These are phyloP conservation scores for Cordyceps fumosorosea DNA, from an alignment of 2,329 filamentous ascomycete species.

Conservation along the genomic window DNA sequence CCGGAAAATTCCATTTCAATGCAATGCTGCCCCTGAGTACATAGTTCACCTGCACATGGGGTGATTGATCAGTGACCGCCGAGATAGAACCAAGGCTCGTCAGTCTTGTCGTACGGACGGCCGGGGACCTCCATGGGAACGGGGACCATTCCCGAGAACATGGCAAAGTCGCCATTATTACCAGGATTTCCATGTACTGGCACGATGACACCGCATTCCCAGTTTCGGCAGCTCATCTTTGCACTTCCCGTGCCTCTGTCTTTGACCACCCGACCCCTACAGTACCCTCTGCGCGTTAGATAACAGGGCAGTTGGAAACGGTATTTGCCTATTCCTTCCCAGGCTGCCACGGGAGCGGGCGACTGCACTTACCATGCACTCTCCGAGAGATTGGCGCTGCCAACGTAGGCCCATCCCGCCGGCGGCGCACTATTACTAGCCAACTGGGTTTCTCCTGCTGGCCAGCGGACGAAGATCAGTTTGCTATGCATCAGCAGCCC, in stretches of 20 bases:
- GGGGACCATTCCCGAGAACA: slow-evolving; percentile 51
- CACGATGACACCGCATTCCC: slow-evolving; percentile 88
- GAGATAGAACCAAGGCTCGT: slow-evolving; percentile 38
- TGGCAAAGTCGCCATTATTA: slow-evolving; percentile 18
- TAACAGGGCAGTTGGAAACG: background rate
- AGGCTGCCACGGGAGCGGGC: background rate
- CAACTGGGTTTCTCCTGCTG: background rate
- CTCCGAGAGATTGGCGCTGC: slow-evolving; percentile 87
- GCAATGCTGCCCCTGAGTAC: background rate
- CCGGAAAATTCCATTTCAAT: background rate
- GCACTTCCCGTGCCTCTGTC: slow-evolving; percentile 59
- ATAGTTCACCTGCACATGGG: background rate
- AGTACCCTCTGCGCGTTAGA: slow-evolving; percentile 1
- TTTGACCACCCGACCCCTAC: slow-evolving; percentile 69
- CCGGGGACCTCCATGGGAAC: slow-evolving; percentile 60
- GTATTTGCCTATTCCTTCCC: slow-evolving; percentile 12
- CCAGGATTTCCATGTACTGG: slow-evolving; percentile 21
- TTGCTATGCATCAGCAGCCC: slow-evolving; percentile 89
- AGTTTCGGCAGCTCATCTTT: slow-evolving; percentile 82
- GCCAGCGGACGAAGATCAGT: slow-evolving; percentile 47
- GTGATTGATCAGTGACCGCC: slow-evolving; percentile 1
- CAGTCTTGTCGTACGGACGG: slow-evolving; percentile 35
- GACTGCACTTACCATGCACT: slow-evolving; percentile 68
- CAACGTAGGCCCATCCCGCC: slow-evolving; percentile 72
- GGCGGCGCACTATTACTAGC: slow-evolving; percentile 14